These are phyloP conservation scores for Pseudoturritis turrita DNA, from an alignment of 345 rosid genomes.

Conservation along the genomic window DNA sequence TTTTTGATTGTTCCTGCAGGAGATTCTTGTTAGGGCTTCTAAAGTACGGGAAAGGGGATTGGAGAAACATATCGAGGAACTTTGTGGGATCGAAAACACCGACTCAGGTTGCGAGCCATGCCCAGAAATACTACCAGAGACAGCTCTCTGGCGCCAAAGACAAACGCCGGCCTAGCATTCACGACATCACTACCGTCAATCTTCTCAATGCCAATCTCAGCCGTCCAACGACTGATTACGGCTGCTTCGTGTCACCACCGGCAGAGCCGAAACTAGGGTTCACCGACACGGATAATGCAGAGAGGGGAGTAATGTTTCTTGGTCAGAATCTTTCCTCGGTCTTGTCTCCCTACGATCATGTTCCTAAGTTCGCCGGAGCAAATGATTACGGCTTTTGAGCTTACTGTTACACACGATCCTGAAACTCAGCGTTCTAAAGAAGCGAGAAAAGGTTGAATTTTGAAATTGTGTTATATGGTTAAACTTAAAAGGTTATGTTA, in stretches of 20 bases:
- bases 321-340: slow-evolving; percentile 30
- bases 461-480: slow-evolving; percentile 12
- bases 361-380: background rate
- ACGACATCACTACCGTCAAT: slow-evolving; percentile 87
- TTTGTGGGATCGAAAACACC: slow-evolving; percentile 91
- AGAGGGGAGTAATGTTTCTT: slow-evolving; percentile 27
- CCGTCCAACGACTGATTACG: slow-evolving; percentile 33
- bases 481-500: background rate
- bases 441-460: background rate
- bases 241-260: background rate
- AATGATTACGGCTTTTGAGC: background rate
- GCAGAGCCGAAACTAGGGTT: slow-evolving; percentile 6
- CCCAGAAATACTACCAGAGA: slow-evolving; percentile 95
- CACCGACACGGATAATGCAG: slow-evolving; percentile 2
- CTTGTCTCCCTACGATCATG: background rate
- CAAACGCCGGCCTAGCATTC: slow-evolving; percentile 94
- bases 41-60: slow-evolving; percentile 95
- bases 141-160: slow-evolving; percentile 85
- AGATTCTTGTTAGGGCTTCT: slow-evolving; percentile 85
- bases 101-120: slow-evolving; percentile 98
- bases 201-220: slow-evolving; percentile 43
- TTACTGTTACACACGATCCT: background rate
- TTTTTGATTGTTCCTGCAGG: slow-evolving; percentile 34
- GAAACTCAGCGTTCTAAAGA: background rate
- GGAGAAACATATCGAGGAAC: slow-evolving; percentile 92